Percentiles rank a stretch among this genome's conserved stretches.
Conservation (phyloP, 805 yeast genomes). For the Citeromyces nyonsensis region DNA sequence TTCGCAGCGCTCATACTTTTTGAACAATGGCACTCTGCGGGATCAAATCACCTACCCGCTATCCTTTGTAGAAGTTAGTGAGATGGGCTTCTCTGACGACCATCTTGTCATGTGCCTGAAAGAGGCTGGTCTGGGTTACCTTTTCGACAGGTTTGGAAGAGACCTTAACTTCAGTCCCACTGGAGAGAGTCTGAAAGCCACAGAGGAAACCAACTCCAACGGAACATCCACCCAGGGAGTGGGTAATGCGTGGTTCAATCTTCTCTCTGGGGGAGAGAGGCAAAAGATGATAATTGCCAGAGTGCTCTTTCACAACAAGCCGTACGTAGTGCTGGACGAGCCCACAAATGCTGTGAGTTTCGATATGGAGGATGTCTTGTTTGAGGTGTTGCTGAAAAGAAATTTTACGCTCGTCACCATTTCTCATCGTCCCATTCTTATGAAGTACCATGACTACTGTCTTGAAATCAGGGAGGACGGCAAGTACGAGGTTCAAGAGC, state of each 20-base stretch:
- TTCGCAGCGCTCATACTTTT: slow-evolving; percentile 79
- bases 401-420: slow-evolving; percentile 69
- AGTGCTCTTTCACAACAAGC: slow-evolving; percentile 64
- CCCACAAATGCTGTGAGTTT: slow-evolving; percentile 88
- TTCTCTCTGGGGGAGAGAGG: slow-evolving; percentile 93
- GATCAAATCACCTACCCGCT: slow-evolving; percentile 87
- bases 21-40: slow-evolving; percentile 62
- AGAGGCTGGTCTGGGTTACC: slow-evolving; percentile 70
- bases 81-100: slow-evolving; percentile 54
- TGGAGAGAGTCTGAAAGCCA: not conserved
- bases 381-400: slow-evolving; percentile 55
- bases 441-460: slow-evolving; percentile 71
- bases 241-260: slow-evolving; percentile 51
- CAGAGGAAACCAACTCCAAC: slow-evolving; percentile 6
- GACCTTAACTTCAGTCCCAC: slow-evolving; percentile 28
- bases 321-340: slow-evolving; percentile 77
- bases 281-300: slow-evolving; percentile 85
- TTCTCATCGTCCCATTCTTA: slow-evolving; percentile 68
- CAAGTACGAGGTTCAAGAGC: slow-evolving; percentile 32
- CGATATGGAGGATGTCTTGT: slow-evolving; percentile 79
- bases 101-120: slow-evolving; percentile 50
- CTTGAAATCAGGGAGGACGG: slow-evolving; percentile 50
- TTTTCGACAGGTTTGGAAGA: slow-evolving; percentile 47
- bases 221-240: slow-evolving; percentile 10
- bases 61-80: slow-evolving; percentile 63